Evolutionary conservation across 1,284 basidiomycete genomes (phyloP).

Genomic region (Ustilago sp.): DNA sequence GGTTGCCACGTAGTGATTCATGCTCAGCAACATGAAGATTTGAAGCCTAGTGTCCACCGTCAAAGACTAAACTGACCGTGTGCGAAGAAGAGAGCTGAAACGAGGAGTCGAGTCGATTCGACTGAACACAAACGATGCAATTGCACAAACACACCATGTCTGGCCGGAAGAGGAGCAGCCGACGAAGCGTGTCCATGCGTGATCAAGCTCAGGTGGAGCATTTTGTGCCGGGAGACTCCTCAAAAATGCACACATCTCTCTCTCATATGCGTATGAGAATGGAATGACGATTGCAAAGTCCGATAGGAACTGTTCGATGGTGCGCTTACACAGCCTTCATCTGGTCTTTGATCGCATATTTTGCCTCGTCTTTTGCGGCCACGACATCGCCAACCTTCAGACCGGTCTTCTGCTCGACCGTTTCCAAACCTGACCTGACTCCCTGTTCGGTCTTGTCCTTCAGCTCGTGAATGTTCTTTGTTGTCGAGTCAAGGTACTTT

Average conservation of each 20-base stretch:
- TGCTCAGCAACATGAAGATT: too few species aligned
- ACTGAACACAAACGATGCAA: too few species aligned
- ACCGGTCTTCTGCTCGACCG: constrained; percentile 59
- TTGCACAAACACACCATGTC: too few species aligned
- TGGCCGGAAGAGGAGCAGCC: too few species aligned
- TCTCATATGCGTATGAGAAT: background rate
- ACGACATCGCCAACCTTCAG: constrained; percentile 53
- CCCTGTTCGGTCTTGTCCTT: constrained; percentile 42
- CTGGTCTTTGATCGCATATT: constrained; percentile 38
- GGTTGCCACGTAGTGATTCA: background rate
- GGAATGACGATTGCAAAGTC: background rate
- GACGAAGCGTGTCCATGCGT: too few species aligned
- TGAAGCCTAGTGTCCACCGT: background rate
- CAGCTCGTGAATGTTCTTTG: constrained; percentile 31
- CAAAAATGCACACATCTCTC: background rate
- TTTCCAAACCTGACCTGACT: constrained; percentile 44
- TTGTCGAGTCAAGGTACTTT: constrained; percentile 24
- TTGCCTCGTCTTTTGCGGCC: constrained; percentile 22
- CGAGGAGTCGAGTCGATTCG: too few species aligned
- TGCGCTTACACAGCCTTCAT: constrained; percentile 42
- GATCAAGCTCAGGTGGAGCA: too few species aligned
- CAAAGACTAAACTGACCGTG: too few species aligned
- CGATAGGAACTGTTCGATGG: background rate
- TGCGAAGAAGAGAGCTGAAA: too few species aligned
- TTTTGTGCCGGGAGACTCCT: too few species aligned